Conservation (phyloP, 2,329 filamentous ascomycete genomes). For the Parasarocladium wereldwijsianum region DNA sequence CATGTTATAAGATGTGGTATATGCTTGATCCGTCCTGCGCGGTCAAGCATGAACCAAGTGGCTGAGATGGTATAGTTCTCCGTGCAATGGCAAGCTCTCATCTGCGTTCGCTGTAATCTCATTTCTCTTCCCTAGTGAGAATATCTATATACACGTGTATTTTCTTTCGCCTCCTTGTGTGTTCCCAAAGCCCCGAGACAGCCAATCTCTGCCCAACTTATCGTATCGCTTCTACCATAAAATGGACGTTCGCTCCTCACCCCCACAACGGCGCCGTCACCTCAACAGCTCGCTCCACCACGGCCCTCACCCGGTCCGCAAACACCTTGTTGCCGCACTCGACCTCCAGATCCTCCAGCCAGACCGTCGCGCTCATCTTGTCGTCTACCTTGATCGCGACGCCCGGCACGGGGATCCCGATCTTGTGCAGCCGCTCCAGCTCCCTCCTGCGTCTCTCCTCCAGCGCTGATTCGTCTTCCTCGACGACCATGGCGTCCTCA, state of each 20-base stretch:
- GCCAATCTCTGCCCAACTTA: too few species aligned
- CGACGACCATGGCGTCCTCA: constrained; percentile 14
- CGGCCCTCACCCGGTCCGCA: constrained; percentile 70
- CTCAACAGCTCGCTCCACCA: constrained; percentile 82
- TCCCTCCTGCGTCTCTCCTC: constrained; percentile 51
- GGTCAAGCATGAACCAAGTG: too few species aligned
- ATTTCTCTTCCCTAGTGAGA: not conserved
- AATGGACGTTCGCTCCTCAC: too few species aligned
- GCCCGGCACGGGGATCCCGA: constrained; percentile 84
- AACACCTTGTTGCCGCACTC: constrained; percentile 70
- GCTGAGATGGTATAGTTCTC: not conserved
- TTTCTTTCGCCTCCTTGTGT: not conserved
- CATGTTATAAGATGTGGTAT: too few species aligned
- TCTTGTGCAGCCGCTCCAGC: constrained; percentile 60
- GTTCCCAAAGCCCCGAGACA: not conserved
- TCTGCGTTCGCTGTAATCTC: not conserved
- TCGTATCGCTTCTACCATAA: too few species aligned
- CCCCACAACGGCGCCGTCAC: constrained; percentile 64
- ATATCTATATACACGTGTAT: not conserved
- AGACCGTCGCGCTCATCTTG: constrained; percentile 73
- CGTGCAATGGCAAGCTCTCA: too few species aligned
- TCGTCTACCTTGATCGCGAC: constrained; percentile 69
- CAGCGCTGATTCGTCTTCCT: constrained; percentile 23
- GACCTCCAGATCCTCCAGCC: constrained; percentile 83
- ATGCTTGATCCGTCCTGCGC: too few species aligned